phyloP scores from a whole-genome alignment of 257 asterid genomes.

The Solanum raphanifolium region DNA sequence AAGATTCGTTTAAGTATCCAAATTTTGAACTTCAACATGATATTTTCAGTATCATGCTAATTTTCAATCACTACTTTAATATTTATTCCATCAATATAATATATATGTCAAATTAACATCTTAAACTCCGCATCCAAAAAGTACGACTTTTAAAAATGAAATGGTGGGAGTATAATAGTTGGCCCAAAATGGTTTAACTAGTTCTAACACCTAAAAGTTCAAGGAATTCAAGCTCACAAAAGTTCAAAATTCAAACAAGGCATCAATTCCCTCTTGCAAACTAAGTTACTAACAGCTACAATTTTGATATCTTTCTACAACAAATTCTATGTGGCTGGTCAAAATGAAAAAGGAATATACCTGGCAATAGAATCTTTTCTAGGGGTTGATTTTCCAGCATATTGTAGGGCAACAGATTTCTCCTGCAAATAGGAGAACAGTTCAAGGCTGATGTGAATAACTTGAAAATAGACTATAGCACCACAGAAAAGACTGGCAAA shows the following conservation, averaged over 20 bases:
- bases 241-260: not conserved
- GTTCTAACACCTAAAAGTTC: not conserved
- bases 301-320: not conserved
- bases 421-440: constrained; percentile 1
- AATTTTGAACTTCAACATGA: not conserved
- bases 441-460: not conserved
- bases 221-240: not conserved
- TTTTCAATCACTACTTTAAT: not conserved
- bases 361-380: constrained; percentile 4
- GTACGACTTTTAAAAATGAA: not conserved
- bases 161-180: not conserved
- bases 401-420: not conserved
- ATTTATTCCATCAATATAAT: not conserved
- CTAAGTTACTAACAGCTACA: not conserved
- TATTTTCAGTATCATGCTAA: not conserved
- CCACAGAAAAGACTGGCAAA: not conserved
- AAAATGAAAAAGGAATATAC: not conserved
- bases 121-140: not conserved
- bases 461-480: not conserved
- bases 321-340: not conserved
- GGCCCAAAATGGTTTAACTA: not conserved
- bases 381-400: not conserved
- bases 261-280: not conserved
- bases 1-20: not conserved
- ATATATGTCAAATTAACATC: not conserved